Evolutionary conservation across 2,329 filamentous ascomycete species (phyloP).

Genomic region (Monosporascus sp.): DNA sequence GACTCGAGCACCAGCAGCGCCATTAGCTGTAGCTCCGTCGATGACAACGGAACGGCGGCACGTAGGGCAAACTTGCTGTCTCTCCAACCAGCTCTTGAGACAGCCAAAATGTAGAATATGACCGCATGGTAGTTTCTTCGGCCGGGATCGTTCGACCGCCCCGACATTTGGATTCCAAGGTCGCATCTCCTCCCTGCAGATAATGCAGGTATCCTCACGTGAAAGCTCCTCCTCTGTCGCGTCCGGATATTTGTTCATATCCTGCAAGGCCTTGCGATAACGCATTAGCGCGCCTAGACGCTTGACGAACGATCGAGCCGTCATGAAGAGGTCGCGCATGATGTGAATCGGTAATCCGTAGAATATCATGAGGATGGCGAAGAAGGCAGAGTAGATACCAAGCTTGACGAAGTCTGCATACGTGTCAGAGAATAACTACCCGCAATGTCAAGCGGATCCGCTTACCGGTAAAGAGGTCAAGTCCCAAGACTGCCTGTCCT

Average conservation of each 20-base stretch:
- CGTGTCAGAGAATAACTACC: slow-evolving; percentile 8
- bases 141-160: slow-evolving; percentile 76
- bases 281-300: slow-evolving; percentile 81
- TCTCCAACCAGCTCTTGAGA: slow-evolving; percentile 92
- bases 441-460: not conserved
- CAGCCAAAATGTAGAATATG: slow-evolving; percentile 94
- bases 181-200: slow-evolving; percentile 93
- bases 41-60: slow-evolving; percentile 81
- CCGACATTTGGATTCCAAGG: slow-evolving; percentile 63
- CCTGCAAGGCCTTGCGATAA: slow-evolving; percentile 84
- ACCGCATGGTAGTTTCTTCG: slow-evolving; percentile 94
- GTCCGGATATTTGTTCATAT: slow-evolving; percentile 94
- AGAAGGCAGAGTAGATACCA: slow-evolving; percentile 83
- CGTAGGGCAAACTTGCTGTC: slow-evolving; percentile 94
- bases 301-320: slow-evolving; percentile 84
- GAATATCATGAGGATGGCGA: slow-evolving; percentile 86
- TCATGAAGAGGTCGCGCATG: slow-evolving; percentile 91
- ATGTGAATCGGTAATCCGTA: slow-evolving; percentile 97
- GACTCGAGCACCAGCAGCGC: slow-evolving; percentile 25
- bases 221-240: slow-evolving; percentile 80
- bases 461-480: slow-evolving; percentile 78
- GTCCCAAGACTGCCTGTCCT: slow-evolving; percentile 82
- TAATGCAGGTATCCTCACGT: slow-evolving; percentile 91
- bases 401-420: slow-evolving; percentile 80
- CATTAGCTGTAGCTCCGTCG: slow-evolving; percentile 33